Conservation (phyloP, 192 early-diverging fungal genomes). For the Nowakowskiella sp. region DNA sequence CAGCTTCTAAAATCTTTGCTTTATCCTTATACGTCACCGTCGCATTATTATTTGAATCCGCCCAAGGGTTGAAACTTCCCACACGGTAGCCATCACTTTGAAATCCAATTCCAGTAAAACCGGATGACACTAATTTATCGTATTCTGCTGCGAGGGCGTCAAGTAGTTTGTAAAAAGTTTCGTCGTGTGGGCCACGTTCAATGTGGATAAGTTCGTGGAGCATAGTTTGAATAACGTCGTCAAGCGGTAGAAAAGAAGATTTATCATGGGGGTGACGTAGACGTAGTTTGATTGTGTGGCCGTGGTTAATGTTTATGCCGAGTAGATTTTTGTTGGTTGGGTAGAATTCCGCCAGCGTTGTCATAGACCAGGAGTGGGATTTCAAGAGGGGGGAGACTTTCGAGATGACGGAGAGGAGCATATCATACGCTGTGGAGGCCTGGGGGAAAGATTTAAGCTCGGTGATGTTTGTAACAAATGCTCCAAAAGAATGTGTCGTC, state of each 20-base stretch:
- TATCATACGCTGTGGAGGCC: no score
- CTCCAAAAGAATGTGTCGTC: no score
- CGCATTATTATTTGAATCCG: conserved; percentile 30
- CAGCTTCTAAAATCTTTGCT: conserved; percentile 49
- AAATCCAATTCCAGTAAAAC: conserved; percentile 54
- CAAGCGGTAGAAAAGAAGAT: conserved; percentile 46
- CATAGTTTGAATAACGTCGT: conserved; percentile 65
- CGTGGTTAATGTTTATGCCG: conserved; percentile 66
- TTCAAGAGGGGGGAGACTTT: no score
- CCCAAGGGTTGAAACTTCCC: no score
- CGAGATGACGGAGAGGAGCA: no score
- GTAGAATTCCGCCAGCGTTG: conserved; percentile 55
- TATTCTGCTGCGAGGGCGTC: conserved; percentile 54
- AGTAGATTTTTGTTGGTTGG: conserved; percentile 42
- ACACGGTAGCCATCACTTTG: conserved; percentile 37
- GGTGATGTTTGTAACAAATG: no score
- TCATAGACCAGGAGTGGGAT: no score
- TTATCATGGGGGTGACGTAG: conserved; percentile 47
- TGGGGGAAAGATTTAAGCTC: no score
- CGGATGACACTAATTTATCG: conserved; percentile 37
- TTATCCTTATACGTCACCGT: conserved; percentile 16
- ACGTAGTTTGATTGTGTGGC: conserved; percentile 57
- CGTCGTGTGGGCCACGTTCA: conserved; percentile 58
- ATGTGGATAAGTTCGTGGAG: conserved; percentile 54
- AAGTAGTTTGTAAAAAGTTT: conserved; percentile 52